Evolutionary conservation across 257 asterid species (phyloP).

Genomic region (Echium plantagineum): DNA sequence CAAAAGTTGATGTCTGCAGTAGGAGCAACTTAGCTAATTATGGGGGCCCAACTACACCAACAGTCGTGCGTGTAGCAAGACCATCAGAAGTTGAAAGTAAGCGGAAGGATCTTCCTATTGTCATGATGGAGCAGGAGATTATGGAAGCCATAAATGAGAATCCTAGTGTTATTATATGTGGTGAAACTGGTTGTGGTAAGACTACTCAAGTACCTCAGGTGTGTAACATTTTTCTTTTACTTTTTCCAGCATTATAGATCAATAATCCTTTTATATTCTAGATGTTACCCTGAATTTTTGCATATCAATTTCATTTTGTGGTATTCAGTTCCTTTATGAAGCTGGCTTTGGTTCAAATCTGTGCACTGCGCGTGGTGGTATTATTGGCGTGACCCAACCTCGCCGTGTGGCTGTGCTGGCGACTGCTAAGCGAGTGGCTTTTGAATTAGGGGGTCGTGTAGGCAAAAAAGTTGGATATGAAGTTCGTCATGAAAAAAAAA

Average conservation of each 20-base stretch:
- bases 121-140: conserved; percentile 99
- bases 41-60: conserved; percentile 32
- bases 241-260: conserved; percentile 2
- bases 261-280: background rate
- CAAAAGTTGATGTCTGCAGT: too few relatives aligned
- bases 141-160: too few relatives aligned
- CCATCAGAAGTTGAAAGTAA: conserved; percentile 66
- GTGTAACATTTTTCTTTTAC: conserved; percentile 12
- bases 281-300: background rate
- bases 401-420: conserved; percentile 98
- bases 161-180: too few relatives aligned
- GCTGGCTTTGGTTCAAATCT: conserved; percentile 64
- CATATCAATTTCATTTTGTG: conserved; percentile 14
- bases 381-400: conserved; percentile 95
- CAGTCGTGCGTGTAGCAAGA: conserved; percentile 61
- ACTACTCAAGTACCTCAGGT: conserved; percentile 99
- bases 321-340: conserved; percentile 82
- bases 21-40: conserved; percentile 14
- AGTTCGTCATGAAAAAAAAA: conserved; percentile 86
- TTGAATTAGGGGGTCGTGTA: conserved; percentile 69
- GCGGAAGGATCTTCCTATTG: conserved; percentile 71
- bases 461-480: conserved; percentile 95
- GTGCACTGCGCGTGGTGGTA: conserved; percentile 41
- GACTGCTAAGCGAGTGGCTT: conserved; percentile 93
- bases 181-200: conserved; percentile 96